phyloP scores from a whole-genome alignment of 129 eudicot species.

The Logfia minima region DNA sequence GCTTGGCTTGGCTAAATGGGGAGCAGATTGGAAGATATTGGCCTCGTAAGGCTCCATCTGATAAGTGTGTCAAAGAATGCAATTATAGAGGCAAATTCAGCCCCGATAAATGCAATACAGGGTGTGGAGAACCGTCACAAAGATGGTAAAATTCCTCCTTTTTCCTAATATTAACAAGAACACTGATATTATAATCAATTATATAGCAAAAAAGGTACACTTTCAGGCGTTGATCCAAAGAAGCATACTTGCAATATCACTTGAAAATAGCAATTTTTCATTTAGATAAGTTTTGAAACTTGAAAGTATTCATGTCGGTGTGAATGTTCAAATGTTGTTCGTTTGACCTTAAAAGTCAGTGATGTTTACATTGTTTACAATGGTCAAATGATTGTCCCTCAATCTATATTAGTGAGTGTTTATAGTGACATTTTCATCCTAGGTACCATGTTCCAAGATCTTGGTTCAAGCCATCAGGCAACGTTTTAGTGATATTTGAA shows the following conservation, averaged over 20 bases:
- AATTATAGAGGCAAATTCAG: slow-evolving; percentile 89
- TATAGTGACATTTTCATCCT: neutral
- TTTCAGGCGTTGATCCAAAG: neutral
- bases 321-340: neutral
- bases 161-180: neutral
- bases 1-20: slow-evolving; percentile 95
- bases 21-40: slow-evolving; percentile 95
- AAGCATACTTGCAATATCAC: neutral
- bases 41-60: slow-evolving; percentile 78
- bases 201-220: neutral
- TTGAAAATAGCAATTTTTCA: neutral
- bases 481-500: slow-evolving; percentile 80
- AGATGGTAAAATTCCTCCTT: slow-evolving; percentile 63
- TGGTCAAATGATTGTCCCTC: neutral
- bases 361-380: neutral
- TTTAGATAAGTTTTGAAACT: neutral
- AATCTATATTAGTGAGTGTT: neutral
- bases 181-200: neutral
- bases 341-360: neutral
- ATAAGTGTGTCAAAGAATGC: slow-evolving; percentile 72
- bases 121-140: slow-evolving; percentile 91
- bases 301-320: neutral
- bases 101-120: slow-evolving; percentile 81
- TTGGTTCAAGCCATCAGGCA: slow-evolving; percentile 94
- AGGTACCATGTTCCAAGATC: slow-evolving; percentile 99